A percentile compares a stretch with the other conserved stretches of the same genome.
These are phyloP conservation scores for Geosiphon pyriformis DNA, from an alignment of 192 early-diverging fungal genomes.

Conservation along the genomic window DNA sequence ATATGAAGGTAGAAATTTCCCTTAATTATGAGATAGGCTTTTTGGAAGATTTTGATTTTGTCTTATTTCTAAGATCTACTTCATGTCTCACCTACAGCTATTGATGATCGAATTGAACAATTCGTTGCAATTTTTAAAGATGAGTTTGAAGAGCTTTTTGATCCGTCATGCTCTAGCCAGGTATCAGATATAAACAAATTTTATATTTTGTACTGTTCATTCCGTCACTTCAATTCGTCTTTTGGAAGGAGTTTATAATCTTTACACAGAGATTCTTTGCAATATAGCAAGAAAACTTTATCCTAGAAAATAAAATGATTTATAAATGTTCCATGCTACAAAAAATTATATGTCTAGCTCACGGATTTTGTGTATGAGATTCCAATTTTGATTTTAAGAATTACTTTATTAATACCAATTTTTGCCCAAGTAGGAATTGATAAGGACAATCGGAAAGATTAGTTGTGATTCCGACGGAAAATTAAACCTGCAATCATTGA, in stretches of 20 bases:
- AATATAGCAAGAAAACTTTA: no score
- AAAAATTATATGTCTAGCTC: no score
- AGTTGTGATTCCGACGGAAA: conserved; percentile 62
- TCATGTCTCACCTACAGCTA: not conserved
- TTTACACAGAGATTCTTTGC: no score
- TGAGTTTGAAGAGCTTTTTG: conserved; percentile 29
- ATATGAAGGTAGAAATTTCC: not conserved
- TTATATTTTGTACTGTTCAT: no score
- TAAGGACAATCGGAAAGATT: conserved; percentile 73
- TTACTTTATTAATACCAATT: not conserved
- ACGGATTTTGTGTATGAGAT: no score
- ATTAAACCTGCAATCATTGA: conserved; percentile 62
- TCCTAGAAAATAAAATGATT: no score
- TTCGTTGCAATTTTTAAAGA: conserved; percentile 43
- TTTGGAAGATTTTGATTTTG: not conserved
- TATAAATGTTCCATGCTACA: no score
- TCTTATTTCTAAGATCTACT: not conserved
- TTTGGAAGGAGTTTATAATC: no score
- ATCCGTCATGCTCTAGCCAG: conserved; percentile 17
- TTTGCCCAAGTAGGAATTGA: conserved; percentile 40
- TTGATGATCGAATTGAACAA: conserved; percentile 50
- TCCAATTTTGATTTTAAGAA: no score
- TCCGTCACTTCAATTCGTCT: no score
- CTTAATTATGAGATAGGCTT: not conserved
- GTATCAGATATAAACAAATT: conserved; percentile 20